Evolutionary conservation across 768 basidiomycete genomes (phyloP), one percentile per base, ranked within the genome.

Genomic region (Amanita rubescens): DNA sequence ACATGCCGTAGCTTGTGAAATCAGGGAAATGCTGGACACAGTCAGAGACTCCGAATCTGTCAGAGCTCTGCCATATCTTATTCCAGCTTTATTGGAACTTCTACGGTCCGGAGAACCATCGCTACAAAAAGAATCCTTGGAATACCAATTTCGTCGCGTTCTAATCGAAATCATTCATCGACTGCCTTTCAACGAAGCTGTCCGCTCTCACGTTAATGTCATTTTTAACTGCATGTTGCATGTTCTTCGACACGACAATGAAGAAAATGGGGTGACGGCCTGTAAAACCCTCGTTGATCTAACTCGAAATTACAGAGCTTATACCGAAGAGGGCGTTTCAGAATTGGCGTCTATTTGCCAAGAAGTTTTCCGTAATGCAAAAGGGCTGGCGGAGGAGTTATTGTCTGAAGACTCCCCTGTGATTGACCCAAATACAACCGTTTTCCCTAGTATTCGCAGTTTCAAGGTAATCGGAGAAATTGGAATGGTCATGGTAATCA

Each of bases 381-480:
- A 80, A 48, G 71, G 71, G 22, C 75, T 95, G 3, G 86, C 93
- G 3, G 73, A 80, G 20, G 84, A 91, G 60, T 76, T 82, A 35
- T 84, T 98, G 46, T 80, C 84, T 1, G 85, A 85, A 44, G 75
- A 80, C 53, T 87, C 87, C 0, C 56, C 67, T 1, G 52, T 69
- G 15, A 62, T 84, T 19, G 84, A 90, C 58, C 55, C 73, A 17
- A 83, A 81, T 50, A 62, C 72, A 15, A n/a, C n/a, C n/a, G 72
- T 85, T 34, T 70, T 87, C n/a, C 82, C 82, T 7, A 84, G 87
- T 44, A 79, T 85, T 51, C 81, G 82, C 54, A 94, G 92, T 65
- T 94, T 96, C 76, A 97, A 96, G 68, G 88, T 96, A 9, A 73
- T 97, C 10, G 85, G 90, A 12, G 96, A 99, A 71, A 87, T 95